phyloP scores from a whole-genome alignment of 257 asterid species.

The Solanum microdontum region DNA sequence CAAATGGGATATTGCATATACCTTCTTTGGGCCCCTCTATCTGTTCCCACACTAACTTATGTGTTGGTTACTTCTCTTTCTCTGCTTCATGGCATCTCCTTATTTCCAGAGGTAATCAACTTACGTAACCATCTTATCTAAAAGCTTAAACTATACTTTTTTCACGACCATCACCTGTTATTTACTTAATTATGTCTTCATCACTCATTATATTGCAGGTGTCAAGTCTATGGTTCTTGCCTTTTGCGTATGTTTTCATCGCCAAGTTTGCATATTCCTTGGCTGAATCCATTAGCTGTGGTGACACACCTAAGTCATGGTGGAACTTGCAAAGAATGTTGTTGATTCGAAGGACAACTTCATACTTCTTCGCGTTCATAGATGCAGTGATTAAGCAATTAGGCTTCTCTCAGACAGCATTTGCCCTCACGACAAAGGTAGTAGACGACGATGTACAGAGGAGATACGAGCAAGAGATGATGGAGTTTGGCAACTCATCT shows the following conservation, averaged over 20 bases:
- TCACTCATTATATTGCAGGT: slow-evolving; percentile 13
- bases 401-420: slow-evolving; percentile 40
- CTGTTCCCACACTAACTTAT: slow-evolving; percentile 43
- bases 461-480: slow-evolving; percentile 39
- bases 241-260: slow-evolving; percentile 32
- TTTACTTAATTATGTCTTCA: not conserved
- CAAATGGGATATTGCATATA: slow-evolving; percentile 63
- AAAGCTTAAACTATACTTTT: too few species aligned
- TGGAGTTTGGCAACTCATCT: slow-evolving; percentile 58
- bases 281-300: slow-evolving; percentile 31
- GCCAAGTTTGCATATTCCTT: slow-evolving; percentile 20
- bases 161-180: not conserved
- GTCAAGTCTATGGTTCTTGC: slow-evolving; percentile 41
- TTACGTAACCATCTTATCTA: not conserved
- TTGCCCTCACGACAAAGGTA: slow-evolving; percentile 46
- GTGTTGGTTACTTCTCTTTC: slow-evolving; percentile 28
- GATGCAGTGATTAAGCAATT: slow-evolving; percentile 27
- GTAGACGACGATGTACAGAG: slow-evolving; percentile 31
- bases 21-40: slow-evolving; percentile 51
- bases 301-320: slow-evolving; percentile 44
- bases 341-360: slow-evolving; percentile 37
- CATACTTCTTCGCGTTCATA: slow-evolving; percentile 36
- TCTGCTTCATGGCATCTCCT: slow-evolving; percentile 30
- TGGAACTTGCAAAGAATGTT: slow-evolving; percentile 57
- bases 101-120: slow-evolving; percentile 52